Evolutionary conservation across 164 flowering plant genomes (phyloP).

Genomic region (Vitis amurensis): DNA sequence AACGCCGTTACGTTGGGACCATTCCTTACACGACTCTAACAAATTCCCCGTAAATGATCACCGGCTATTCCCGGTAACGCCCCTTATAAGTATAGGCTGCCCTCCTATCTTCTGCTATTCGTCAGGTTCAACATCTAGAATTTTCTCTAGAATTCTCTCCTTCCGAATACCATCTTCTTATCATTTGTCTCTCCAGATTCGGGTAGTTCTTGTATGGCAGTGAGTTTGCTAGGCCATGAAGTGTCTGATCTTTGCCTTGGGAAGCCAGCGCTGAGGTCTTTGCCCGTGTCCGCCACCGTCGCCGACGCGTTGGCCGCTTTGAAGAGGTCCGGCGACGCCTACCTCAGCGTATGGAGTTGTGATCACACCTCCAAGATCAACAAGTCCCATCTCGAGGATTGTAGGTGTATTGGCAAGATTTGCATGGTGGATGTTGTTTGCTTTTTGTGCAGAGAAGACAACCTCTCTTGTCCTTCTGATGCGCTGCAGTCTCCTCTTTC

Average conservation of each 20-base stretch:
- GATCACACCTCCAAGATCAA: conserved; percentile 3
- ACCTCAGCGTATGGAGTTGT: conserved; percentile 49
- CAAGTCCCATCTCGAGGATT: not conserved
- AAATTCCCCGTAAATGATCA: no score
- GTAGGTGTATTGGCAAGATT: conserved; percentile 50
- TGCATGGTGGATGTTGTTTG: conserved; percentile 48
- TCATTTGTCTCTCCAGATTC: not conserved
- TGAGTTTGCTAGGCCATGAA: conserved; percentile 30
- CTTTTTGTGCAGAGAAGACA: conserved; percentile 42
- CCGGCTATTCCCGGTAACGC: not conserved
- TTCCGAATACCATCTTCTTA: not conserved
- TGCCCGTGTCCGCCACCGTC: conserved; percentile 43
- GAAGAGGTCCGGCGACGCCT: conserved; percentile 33
- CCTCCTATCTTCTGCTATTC: no score
- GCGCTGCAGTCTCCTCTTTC: conserved; percentile 44
- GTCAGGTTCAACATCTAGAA: no score
- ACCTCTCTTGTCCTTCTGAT: conserved; percentile 24
- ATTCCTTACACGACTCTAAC: no score
- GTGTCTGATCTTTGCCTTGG: conserved; percentile 60
- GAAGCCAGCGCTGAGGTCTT: conserved; percentile 47
- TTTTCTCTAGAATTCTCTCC: not conserved
- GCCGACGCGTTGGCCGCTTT: conserved; percentile 46
- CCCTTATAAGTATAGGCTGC: not conserved
- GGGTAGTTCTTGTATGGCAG: conserved; percentile 45
- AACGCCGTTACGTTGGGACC: no score